Evolutionary conservation across 805 yeast species (phyloP).

Genomic region (Tetrapisispora fleetii): DNA sequence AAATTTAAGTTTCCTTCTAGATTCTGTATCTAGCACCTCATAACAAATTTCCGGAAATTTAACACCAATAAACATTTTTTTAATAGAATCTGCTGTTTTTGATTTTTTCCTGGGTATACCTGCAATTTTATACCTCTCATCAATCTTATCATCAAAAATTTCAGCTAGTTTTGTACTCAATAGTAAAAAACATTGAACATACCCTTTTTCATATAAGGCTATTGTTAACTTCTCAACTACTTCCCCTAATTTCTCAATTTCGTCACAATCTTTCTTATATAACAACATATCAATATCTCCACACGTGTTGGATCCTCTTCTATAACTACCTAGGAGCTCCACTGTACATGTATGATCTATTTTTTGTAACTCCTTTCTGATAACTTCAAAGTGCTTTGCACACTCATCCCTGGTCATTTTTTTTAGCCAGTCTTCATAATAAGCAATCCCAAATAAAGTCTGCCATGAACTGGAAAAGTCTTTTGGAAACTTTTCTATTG

Average conservation of each 20-base stretch:
- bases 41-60: slow-evolving; percentile 3
- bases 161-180: slow-evolving; percentile 9
- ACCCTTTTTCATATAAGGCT: slow-evolving; percentile 11
- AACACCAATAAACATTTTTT: slow-evolving; percentile 18
- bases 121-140: slow-evolving; percentile 7
- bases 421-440: slow-evolving; percentile 25
- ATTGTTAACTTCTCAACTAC: slow-evolving; percentile 16
- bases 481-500: slow-evolving; percentile 10
- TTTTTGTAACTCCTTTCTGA: slow-evolving; percentile 8
- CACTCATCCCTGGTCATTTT: slow-evolving; percentile 21
- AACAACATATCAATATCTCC: slow-evolving; percentile 28
- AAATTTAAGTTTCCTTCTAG: slow-evolving; percentile 4
- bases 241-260: slow-evolving; percentile 11
- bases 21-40: background rate
- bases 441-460: slow-evolving; percentile 25
- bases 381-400: slow-evolving; percentile 12
- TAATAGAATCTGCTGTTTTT: background rate
- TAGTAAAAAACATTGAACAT: slow-evolving; percentile 22
- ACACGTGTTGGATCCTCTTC: slow-evolving; percentile 17
- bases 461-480: slow-evolving; percentile 20
- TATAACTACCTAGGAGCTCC: slow-evolving; percentile 26
- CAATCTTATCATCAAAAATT: slow-evolving; percentile 6
- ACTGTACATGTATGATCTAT: slow-evolving; percentile 15
- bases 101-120: background rate
- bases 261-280: slow-evolving; percentile 19